Base-by-base conservation (phyloP, 2,329 filamentous ascomycete species). In the Aureobasidium subglaciale region DNA sequence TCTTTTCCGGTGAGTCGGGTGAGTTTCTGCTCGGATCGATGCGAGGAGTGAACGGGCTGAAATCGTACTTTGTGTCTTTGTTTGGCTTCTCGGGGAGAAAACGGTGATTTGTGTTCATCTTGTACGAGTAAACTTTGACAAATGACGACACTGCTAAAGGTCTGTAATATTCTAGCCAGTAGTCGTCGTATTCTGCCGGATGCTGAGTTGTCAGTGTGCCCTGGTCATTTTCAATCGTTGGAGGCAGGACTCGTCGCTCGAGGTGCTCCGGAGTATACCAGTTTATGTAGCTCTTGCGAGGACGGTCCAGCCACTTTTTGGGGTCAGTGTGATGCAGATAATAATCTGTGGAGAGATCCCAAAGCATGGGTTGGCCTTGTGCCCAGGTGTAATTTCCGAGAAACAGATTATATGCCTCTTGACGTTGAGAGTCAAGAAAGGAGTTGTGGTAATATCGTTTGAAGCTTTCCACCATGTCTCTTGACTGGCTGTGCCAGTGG, bases 371-470 rank as follows among this genome's bases (percentile, higher is more conserved):
- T 67, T 95, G 86, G 0, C 88, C 90, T 60, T 90, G 84, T 0
- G 81, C 74, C 67, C 90, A 97, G 49, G 91, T 88, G 68, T 99
- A 99, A 66, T 97, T 96, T 6, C 93, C 93, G 1, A 99, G 79
- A 66, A 99, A 99, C 9, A 99, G 77, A 63, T 99, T 99, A 71
- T 97, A 97, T 0, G 93, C 93, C 71, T 99, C 93, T 71, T 99
- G 93, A 29, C 93, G 84, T 68, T 99, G 93, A n/a, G 87, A 91
- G 69, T 99, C 93, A 8, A 99, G 80, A 68, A 99, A 99, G 0
- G 92, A 95, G 67, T 99, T 99, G 73, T 97, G 96, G 71, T 99
- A 99, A 70, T 97, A 99, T 25, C 93, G 83, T 70, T 97, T 99
- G 76, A 99, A 96, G 69, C 90, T 96, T 73, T 99, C 93, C 20